Evolutionary conservation across 371 early-diverging fungal genomes (phyloP).

Genomic region (Phascolomyces articulosus): DNA sequence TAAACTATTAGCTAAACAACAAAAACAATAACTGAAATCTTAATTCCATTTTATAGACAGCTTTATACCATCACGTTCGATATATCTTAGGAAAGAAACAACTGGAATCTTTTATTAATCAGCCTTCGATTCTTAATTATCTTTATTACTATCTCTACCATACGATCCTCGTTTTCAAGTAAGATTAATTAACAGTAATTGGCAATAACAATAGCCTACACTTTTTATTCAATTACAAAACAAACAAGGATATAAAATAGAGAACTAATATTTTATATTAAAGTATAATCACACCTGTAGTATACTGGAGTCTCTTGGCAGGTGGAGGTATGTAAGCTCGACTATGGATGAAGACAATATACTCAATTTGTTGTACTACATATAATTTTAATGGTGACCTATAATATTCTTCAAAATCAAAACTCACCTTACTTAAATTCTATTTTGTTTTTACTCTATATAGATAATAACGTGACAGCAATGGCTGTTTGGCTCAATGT

Average conservation of each 20-base stretch:
- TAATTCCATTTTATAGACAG: constrained; percentile 17
- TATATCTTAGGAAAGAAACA: constrained; percentile 24
- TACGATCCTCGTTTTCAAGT: constrained; percentile 50
- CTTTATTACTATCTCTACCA: constrained; percentile 47
- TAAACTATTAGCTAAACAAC: background rate
- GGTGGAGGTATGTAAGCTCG: background rate
- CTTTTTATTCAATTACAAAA: background rate
- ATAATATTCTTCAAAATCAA: background rate
- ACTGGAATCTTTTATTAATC: constrained; percentile 30
- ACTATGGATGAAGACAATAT: background rate
- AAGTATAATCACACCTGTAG: constrained; percentile 61
- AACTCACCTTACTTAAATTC: background rate
- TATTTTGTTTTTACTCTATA: background rate
- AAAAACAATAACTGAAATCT: background rate
- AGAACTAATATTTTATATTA: background rate
- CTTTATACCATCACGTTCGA: constrained; percentile 31
- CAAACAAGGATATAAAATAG: too few relatives aligned
- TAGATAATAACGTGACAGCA: constrained; percentile 3
- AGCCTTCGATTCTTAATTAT: constrained; percentile 41
- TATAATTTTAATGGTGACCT: too few relatives aligned
- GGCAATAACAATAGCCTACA: background rate
- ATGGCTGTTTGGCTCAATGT: constrained; percentile 41
- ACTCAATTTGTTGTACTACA: background rate
- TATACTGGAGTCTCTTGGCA: constrained; percentile 53
- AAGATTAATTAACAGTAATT: constrained; percentile 13